These are phyloP conservation scores for Hypomyces rosellus DNA, from an alignment of 2,329 filamentous ascomycete genomes.

Conservation along the genomic window DNA sequence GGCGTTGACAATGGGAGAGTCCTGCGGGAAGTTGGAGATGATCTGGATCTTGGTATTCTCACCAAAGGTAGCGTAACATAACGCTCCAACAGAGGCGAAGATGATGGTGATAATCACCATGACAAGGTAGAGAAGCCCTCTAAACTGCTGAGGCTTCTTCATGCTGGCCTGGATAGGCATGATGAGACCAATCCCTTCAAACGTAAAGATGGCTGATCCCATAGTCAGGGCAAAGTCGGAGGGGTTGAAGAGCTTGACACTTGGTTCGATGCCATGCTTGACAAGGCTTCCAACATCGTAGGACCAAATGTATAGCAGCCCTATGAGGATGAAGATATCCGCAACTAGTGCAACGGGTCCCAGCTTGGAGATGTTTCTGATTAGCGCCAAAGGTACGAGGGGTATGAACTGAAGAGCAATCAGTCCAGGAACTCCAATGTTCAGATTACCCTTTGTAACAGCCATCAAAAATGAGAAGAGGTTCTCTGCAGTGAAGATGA, in stretches of 20 bases:
- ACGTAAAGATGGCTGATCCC: slow-evolving; percentile 70
- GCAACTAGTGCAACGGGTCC: slow-evolving; percentile 63
- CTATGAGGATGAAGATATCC: slow-evolving; percentile 65
- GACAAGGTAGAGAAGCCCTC: slow-evolving; percentile 57
- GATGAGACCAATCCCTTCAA: slow-evolving; percentile 72
- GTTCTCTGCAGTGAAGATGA: slow-evolving; percentile 74
- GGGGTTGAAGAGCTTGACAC: slow-evolving; percentile 65
- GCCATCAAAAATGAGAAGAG: slow-evolving; percentile 60
- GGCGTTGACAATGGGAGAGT: slow-evolving; percentile 64
- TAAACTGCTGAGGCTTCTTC: slow-evolving; percentile 62
- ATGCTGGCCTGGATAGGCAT: slow-evolving; percentile 71
- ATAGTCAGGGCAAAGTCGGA: slow-evolving; percentile 63
- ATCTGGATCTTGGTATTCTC: slow-evolving; percentile 63
- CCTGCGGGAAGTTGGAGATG: slow-evolving; percentile 69
- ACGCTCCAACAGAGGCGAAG: slow-evolving; percentile 64
- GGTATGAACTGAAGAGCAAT: slow-evolving; percentile 61
- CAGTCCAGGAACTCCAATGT: slow-evolving; percentile 45
- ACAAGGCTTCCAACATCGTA: slow-evolving; percentile 57
- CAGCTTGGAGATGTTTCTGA: slow-evolving; percentile 70
- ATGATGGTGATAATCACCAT: slow-evolving; percentile 69
- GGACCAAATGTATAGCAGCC: slow-evolving; percentile 66
- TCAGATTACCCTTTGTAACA: slow-evolving; percentile 43
- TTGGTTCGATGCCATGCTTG: slow-evolving; percentile 48
- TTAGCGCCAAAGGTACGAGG: slow-evolving; percentile 61
- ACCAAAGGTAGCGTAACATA: slow-evolving; percentile 71